These are phyloP conservation scores for Thraustochytrium sp. DNA, from an alignment of 352 stramenopile species.

Conservation along the genomic window DNA sequence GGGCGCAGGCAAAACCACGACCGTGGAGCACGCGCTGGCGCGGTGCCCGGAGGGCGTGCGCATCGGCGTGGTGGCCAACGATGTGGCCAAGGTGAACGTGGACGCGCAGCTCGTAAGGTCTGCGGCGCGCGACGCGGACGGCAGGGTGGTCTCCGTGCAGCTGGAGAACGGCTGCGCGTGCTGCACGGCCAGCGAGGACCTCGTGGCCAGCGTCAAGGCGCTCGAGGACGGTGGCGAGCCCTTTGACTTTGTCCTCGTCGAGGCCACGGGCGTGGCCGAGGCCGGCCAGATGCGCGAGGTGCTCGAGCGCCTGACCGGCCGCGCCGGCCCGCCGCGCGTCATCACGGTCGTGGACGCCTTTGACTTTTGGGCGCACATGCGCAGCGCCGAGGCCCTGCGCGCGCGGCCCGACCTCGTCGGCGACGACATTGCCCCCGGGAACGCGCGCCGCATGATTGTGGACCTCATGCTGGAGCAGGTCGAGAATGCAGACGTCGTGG, in stretches of 20 bases:
- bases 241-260: constrained; percentile 64
- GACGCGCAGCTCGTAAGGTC: constrained; percentile 61
- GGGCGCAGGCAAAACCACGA: constrained; percentile 56
- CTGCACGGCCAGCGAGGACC: constrained; percentile 64
- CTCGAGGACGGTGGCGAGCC: constrained; percentile 48
- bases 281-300: constrained; percentile 58
- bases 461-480: constrained; percentile 71
- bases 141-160: constrained; percentile 55
- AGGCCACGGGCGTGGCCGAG: constrained; percentile 66
- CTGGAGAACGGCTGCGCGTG: constrained; percentile 71
- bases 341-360: constrained; percentile 66
- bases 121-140: neutral
- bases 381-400: neutral
- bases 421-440: neutral
- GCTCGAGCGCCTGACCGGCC: constrained; percentile 50
- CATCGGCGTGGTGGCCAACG: constrained; percentile 69
- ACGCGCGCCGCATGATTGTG: constrained; percentile 56
- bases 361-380: constrained; percentile 57
- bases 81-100: constrained; percentile 69
- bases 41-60: constrained; percentile 56
- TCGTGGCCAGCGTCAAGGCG: constrained; percentile 56
- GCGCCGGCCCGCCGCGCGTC: constrained; percentile 51
- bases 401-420: neutral
- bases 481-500: constrained; percentile 62
- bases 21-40: constrained; percentile 55